Evolutionary conservation across 2,329 filamentous ascomycete genomes (phyloP).

Genomic region (Domatiomyces catenatus): DNA sequence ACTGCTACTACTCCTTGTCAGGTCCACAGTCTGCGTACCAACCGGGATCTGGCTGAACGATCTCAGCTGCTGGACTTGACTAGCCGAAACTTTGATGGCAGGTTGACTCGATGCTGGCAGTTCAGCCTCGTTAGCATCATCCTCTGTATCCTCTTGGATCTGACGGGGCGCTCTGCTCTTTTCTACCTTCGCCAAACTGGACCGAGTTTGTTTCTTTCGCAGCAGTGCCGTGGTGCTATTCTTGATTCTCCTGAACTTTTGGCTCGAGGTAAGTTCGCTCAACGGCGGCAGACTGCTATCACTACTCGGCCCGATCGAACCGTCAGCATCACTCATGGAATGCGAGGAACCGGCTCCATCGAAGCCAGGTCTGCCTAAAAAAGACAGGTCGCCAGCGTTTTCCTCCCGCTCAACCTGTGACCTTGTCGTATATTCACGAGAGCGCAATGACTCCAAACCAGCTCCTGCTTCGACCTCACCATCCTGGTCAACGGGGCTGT

Average conservation of each 20-base stretch:
- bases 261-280: conserved; percentile 10
- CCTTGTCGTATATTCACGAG: background rate
- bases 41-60: conserved; percentile 12
- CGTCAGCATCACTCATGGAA: conserved; percentile 6
- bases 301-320: conserved; percentile 5
- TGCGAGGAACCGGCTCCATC: conserved; percentile 13
- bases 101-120: conserved; percentile 8
- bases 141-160: background rate
- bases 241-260: conserved; percentile 1
- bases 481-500: background rate
- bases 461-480: background rate
- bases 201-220: background rate
- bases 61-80: conserved; percentile 2
- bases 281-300: conserved; percentile 12
- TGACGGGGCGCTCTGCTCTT: background rate
- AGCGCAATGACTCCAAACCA: background rate
- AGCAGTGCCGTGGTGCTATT: background rate
- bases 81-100: conserved; percentile 10
- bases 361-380: conserved; percentile 6
- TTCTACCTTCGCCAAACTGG: background rate
- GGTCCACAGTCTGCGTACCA: conserved; percentile 21
- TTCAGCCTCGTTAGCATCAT: conserved; percentile 2
- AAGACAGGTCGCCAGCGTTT: background rate
- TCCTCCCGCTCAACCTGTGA: background rate
- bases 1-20: conserved; percentile 26